phyloP scores from a whole-genome alignment of 2,329 filamentous ascomycete species.

The Alternaria incomplexa region DNA sequence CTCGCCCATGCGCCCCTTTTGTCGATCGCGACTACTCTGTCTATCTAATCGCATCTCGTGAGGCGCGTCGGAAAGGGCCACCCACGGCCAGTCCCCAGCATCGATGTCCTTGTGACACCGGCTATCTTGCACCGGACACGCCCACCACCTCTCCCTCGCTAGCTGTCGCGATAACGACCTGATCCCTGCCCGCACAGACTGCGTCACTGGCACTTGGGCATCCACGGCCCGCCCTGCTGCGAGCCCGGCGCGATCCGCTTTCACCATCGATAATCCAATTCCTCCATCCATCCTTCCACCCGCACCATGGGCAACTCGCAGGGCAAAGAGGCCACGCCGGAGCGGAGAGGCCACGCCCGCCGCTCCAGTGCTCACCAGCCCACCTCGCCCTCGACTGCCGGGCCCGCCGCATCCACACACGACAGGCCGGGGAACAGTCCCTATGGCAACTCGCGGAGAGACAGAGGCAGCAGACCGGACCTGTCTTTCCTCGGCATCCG shows the following conservation, averaged over 20 bases:
- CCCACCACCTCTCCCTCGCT: constrained; percentile 22
- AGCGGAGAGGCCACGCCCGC: constrained; percentile 42
- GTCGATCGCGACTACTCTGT: constrained; percentile 19
- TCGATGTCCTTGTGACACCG: constrained; percentile 49
- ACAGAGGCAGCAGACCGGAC: constrained; percentile 63
- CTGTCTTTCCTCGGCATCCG: constrained; percentile 65
- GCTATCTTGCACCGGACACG: constrained; percentile 31
- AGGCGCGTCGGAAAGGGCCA: constrained; percentile 13
- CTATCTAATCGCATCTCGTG: constrained; percentile 18
- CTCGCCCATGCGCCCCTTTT: constrained; percentile 16
- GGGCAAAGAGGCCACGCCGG: constrained; percentile 54
- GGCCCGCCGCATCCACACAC: constrained; percentile 30
- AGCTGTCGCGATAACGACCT: constrained; percentile 14
- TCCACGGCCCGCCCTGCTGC: constrained; percentile 17
- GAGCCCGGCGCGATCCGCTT: constrained; percentile 27
- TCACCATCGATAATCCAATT: constrained; percentile 12
- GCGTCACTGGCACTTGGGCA: constrained; percentile 22
- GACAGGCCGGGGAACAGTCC: constrained; percentile 41
- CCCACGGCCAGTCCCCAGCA: constrained; percentile 24
- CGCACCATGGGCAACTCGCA: constrained; percentile 56
- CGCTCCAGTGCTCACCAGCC: constrained; percentile 40
- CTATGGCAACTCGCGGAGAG: constrained; percentile 54
- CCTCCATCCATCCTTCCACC: constrained; percentile 7
- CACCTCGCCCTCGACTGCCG: constrained; percentile 39
- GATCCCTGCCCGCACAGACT: constrained; percentile 22